Base-by-base conservation (phyloP, 1,284 basidiomycete genomes). In the Meripilus lineatus region DNA sequence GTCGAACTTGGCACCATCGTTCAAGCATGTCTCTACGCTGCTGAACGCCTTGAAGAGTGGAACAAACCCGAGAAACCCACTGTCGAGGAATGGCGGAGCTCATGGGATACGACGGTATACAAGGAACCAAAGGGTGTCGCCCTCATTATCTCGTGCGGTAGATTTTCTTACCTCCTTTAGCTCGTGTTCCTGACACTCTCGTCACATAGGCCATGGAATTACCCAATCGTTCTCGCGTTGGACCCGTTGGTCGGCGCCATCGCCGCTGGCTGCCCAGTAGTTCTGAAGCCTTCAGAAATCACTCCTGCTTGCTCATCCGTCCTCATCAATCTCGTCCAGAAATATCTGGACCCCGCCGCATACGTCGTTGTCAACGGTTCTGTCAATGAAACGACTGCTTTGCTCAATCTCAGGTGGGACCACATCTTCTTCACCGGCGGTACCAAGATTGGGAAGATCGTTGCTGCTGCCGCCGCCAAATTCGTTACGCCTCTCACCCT, bases 201-300 rank as follows among this genome's bases (percentile, higher is more conserved):
- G 35, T 26, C n/a, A 20, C 40, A 15, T 47, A 75, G 71, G 32
- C 71, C 71, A 44, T 77, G 71, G 77, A 82, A 83, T 57, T 81
- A 71, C 58, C 78, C 78, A 2, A 59, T 70, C 53, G 62, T 72
- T 39, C 67, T 81, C 34, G 65, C 67, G 4, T 56, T 82, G 21
- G 63, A 64, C 36, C 76, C 79, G 0, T 58, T 82, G 11, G 64
- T 79, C 21, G 77, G 75, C 15, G 81, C 81, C 26, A 77, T 84
- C 37, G 70, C 79, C 2, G 79, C 81, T 0, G 81, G 81, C 2
- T 81, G 77, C 55, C 68, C 77, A 11, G 70, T 68, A 1, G 68
- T 86, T 1, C 45, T 93, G 54, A 94, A 94, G 65, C 86, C 87
- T 1, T 89, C 91, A 0, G 93, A 96, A 61, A 68, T 83, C n/a